phyloP scores from a whole-genome alignment of 805 yeast genomes.

The Dipodascopsis uninucleata region DNA sequence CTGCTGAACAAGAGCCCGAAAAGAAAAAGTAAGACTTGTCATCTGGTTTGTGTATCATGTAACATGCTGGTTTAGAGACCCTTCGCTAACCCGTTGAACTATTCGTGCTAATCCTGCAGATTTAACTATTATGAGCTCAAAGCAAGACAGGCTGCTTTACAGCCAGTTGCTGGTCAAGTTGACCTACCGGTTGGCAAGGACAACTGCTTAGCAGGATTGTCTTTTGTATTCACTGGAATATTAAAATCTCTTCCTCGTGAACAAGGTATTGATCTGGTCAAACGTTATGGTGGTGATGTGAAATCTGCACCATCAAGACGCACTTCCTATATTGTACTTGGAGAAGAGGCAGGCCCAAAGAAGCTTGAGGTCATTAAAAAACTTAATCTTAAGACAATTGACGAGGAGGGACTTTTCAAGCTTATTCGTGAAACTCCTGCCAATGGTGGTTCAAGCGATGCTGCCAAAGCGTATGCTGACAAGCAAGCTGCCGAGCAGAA shows the following conservation, averaged over 20 bases:
- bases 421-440: constrained; percentile 78
- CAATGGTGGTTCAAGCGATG: constrained; percentile 83
- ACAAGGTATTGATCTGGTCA: constrained; percentile 70
- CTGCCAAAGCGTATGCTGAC: constrained; percentile 66
- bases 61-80: no score
- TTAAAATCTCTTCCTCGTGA: constrained; percentile 76
- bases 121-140: constrained; percentile 15
- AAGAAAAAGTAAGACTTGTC: not conserved
- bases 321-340: constrained; percentile 85
- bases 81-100: no score
- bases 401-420: constrained; percentile 79
- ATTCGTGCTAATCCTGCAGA: not conserved
- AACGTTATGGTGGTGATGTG: constrained; percentile 86
- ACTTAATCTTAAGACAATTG: constrained; percentile 71
- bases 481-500: constrained; percentile 69
- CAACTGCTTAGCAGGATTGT: constrained; percentile 81
- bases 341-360: constrained; percentile 96
- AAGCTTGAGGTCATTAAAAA: constrained; percentile 77
- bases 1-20: not conserved
- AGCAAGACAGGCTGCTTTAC: constrained; percentile 9
- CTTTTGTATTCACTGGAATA: constrained; percentile 90
- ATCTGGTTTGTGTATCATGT: no score
- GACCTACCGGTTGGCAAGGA: constrained; percentile 73
- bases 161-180: constrained; percentile 15
- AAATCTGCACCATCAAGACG: constrained; percentile 72